Evolutionary conservation across 2,329 filamentous ascomycete species (phyloP).

Genomic region (Colletotrichum gigasporum): DNA sequence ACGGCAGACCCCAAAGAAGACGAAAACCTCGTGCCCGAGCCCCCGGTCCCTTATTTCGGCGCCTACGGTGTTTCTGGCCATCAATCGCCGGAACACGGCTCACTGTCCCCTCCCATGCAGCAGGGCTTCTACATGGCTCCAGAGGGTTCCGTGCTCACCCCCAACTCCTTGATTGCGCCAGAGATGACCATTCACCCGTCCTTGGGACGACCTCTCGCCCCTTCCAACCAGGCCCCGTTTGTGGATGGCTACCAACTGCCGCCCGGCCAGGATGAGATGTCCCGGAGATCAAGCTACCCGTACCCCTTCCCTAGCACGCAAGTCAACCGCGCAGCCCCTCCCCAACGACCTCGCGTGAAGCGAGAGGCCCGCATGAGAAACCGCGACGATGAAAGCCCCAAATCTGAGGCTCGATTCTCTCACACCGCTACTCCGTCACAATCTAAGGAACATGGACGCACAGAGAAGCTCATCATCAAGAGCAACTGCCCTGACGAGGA

Average conservation of each 20-base stretch:
- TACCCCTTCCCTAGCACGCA: constrained; percentile 21
- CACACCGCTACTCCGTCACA: neutral
- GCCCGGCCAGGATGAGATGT: neutral
- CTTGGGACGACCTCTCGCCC: neutral
- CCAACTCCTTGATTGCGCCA: neutral
- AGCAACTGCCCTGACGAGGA: constrained; percentile 57
- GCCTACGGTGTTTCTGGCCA: constrained; percentile 44
- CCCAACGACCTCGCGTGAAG: neutral
- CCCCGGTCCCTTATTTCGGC: constrained; percentile 48
- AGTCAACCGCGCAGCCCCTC: neutral
- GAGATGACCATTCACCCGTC: constrained; percentile 17
- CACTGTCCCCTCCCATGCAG: constrained; percentile 10
- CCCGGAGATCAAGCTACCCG: constrained; percentile 3
- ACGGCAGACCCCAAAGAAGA: constrained; percentile 44
- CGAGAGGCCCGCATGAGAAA: constrained; percentile 4
- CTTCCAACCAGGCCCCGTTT: neutral
- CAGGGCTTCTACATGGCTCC: neutral
- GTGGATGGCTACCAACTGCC: neutral
- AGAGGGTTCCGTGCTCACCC: neutral
- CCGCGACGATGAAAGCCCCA: neutral
- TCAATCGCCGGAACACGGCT: constrained; percentile 18
- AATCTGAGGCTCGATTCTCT: neutral
- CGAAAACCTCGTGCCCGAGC: constrained; percentile 47
- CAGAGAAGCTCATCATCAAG: constrained; percentile 49
- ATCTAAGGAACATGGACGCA: neutral